Conservation (phyloP, 2,329 filamentous ascomycete genomes). For the Helicocarpus griseus region DNA sequence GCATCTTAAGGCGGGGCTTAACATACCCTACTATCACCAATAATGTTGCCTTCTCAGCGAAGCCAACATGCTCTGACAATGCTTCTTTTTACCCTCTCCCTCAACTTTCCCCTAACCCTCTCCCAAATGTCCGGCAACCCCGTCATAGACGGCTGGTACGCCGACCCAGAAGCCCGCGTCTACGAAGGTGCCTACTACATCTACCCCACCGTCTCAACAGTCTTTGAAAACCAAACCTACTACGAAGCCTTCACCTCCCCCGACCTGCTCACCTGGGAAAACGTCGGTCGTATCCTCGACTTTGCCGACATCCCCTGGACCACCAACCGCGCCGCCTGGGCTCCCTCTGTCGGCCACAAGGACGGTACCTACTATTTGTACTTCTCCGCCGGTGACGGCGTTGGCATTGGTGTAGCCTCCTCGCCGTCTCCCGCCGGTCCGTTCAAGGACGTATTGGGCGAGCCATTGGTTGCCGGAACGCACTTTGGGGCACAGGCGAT, state of each 20-base stretch:
- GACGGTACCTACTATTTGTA: slow-evolving; percentile 42
- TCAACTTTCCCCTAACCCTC: neutral
- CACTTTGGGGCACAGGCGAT: slow-evolving; percentile 41
- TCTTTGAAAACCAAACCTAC: slow-evolving; percentile 40
- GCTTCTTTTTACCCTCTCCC: neutral
- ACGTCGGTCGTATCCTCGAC: slow-evolving; percentile 37
- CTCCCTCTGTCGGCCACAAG: slow-evolving; percentile 36
- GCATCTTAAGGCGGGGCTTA: too few relatives aligned
- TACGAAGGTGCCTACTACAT: slow-evolving; percentile 41
- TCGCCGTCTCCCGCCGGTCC: slow-evolving; percentile 31
- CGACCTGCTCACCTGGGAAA: slow-evolving; percentile 42
- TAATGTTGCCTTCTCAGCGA: neutral
- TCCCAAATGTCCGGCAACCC: slow-evolving; percentile 29
- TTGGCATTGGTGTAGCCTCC: slow-evolving; percentile 36
- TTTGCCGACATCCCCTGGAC: slow-evolving; percentile 35
- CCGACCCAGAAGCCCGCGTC: slow-evolving; percentile 41
- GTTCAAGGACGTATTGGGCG: slow-evolving; percentile 34
- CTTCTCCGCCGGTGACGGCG: slow-evolving; percentile 41
- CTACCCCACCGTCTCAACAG: slow-evolving; percentile 38
- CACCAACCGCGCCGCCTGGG: slow-evolving; percentile 37
- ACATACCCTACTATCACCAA: too few relatives aligned
- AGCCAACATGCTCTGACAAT: neutral
- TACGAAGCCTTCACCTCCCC: slow-evolving; percentile 43
- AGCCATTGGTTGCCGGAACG: slow-evolving; percentile 35
- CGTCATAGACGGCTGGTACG: slow-evolving; percentile 42